Conservation (phyloP, 768 basidiomycete genomes). For the Mycena epipterygia region DNA sequence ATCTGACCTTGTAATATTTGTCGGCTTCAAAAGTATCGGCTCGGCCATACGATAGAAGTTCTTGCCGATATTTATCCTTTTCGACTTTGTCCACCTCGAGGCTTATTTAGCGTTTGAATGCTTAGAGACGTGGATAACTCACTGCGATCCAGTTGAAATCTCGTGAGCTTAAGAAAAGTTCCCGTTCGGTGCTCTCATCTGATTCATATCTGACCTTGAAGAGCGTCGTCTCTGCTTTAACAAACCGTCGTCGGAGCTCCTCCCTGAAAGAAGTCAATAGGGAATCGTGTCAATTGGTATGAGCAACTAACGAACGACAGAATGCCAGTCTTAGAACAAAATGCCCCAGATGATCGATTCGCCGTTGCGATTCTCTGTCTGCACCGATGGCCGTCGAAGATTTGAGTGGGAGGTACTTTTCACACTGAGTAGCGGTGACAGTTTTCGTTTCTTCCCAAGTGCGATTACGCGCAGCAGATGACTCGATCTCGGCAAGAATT, state of each 20-base stretch:
- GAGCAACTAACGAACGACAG: conserved; percentile 85
- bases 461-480: conserved; percentile 87
- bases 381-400: conserved; percentile 63
- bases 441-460: conserved; percentile 82
- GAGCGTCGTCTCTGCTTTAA: conserved; percentile 89
- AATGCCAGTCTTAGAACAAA: conserved; percentile 96
- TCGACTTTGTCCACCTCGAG: conserved; percentile 72
- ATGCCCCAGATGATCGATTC: conserved; percentile 91
- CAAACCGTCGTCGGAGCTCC: conserved; percentile 88
- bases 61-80: conserved; percentile 57
- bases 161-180: conserved; percentile 73
- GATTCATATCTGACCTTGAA: conserved; percentile 87
- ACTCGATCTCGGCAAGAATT: conserved; percentile 91
- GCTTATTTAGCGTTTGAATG: conserved; percentile 14
- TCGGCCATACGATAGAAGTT: conserved; percentile 62
- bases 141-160: conserved; percentile 79
- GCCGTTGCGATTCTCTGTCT: conserved; percentile 73
- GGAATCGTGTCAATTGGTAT: conserved; percentile 1
- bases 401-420: conserved; percentile 82
- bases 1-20: conserved; percentile 83
- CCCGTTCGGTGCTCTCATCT: conserved; percentile 69
- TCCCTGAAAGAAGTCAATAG: conserved; percentile 66
- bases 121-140: conserved; percentile 33
- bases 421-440: conserved; percentile 73
- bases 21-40: conserved; percentile 59